Percentiles rank a stretch among this genome's conserved stretches.
Evolutionary conservation across 73 alveolate genomes (phyloP).

Genomic region (Blepharisma stoltei): DNA sequence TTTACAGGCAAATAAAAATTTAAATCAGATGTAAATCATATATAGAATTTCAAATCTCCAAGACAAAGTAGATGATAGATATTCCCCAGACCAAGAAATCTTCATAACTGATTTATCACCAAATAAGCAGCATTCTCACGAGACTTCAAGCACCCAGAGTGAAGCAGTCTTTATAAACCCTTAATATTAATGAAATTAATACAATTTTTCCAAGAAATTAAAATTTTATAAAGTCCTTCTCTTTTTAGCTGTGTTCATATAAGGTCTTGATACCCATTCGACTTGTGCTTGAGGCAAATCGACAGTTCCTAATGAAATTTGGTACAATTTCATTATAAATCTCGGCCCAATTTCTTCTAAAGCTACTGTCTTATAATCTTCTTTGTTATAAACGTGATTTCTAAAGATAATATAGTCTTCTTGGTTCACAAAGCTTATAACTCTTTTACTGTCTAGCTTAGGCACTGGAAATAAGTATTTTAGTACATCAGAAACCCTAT

Average conservation of each 20-base stretch:
- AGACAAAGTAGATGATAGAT: too few species aligned
- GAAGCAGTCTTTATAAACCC: too few species aligned
- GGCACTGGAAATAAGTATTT: slow-evolving; percentile 99
- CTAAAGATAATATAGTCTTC: slow-evolving; percentile 62
- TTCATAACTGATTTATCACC: too few species aligned
- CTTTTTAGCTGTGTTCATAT: slow-evolving; percentile 95
- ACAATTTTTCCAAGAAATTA: neutral
- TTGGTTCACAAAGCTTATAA: slow-evolving; percentile 87
- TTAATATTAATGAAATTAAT: too few species aligned
- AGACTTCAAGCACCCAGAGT: too few species aligned
- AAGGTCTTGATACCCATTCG: slow-evolving; percentile 95
- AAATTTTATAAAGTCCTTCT: slow-evolving; percentile 69
- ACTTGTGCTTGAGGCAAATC: slow-evolving; percentile 95
- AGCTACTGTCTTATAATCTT: slow-evolving; percentile 82
- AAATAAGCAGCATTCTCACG: too few species aligned
- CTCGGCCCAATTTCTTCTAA: slow-evolving; percentile 98
- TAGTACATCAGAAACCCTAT: slow-evolving; percentile 90
- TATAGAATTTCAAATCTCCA: too few species aligned
- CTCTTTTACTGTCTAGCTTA: slow-evolving; percentile 92
- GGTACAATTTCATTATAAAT: slow-evolving; percentile 95
- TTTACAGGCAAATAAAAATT: too few species aligned
- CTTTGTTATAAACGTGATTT: slow-evolving; percentile 88
- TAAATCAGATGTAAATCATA: too few species aligned
- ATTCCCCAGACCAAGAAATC: too few species aligned
- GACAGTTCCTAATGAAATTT: slow-evolving; percentile 93